Percentiles rank a stretch among this genome's conserved stretches.
Conservation (phyloP, 306 rosid genomes). For the Vachellia collinsii region DNA sequence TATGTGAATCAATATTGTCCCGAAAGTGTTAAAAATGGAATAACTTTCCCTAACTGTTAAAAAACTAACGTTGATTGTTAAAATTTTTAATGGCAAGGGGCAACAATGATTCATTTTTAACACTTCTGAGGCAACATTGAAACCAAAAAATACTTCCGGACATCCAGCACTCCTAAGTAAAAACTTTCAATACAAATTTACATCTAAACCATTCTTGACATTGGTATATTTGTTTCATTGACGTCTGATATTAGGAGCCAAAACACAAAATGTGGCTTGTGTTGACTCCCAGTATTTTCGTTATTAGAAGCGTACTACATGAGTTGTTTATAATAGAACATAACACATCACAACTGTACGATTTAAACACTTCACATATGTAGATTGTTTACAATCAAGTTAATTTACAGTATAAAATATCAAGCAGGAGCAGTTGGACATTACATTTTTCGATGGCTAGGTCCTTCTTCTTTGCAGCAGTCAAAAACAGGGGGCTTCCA, state of each 20-base stretch:
- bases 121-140: no score
- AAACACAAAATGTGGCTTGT: constrained; percentile 15
- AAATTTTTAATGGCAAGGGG: no score
- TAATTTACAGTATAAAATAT: neutral
- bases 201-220: neutral
- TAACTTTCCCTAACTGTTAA: no score
- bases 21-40: no score
- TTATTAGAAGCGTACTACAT: constrained; percentile 7
- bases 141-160: no score
- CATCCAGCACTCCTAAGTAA: no score
- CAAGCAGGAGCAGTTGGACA: constrained; percentile 24
- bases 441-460: constrained; percentile 62
- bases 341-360: neutral
- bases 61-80: no score
- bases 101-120: no score
- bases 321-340: constrained; percentile 2
- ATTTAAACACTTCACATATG: neutral
- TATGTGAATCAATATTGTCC: no score
- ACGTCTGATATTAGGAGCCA: constrained; percentile 7
- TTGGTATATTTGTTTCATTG: neutral
- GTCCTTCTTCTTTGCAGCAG: constrained; percentile 76
- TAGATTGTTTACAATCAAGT: neutral
- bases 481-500: constrained; percentile 69
- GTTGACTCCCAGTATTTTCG: constrained; percentile 2
- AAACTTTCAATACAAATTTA: no score